These are phyloP conservation scores for Aspergillus floridensis DNA, from an alignment of 2,329 filamentous ascomycete genomes.

Conservation along the genomic window DNA sequence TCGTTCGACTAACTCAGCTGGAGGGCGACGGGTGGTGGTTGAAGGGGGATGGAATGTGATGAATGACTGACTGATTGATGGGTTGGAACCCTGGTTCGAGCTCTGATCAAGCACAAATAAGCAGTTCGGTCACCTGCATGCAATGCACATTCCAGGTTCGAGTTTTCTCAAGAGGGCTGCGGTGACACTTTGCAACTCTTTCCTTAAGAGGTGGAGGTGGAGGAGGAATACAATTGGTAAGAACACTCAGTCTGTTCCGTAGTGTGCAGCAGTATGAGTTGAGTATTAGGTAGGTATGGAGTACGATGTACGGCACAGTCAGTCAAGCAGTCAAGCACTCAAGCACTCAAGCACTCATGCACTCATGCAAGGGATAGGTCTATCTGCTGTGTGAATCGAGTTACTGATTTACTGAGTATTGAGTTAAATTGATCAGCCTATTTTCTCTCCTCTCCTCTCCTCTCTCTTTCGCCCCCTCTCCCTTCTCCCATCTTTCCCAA, in stretches of 20 bases:
- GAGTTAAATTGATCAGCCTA: slow-evolving; percentile 2
- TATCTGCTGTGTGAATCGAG: neutral
- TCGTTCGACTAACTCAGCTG: neutral
- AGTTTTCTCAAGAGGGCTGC: neutral
- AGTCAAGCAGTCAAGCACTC: too few relatives aligned
- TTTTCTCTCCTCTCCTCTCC: neutral
- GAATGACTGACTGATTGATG: neutral
- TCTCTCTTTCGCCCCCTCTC: neutral
- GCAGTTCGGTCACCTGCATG: slow-evolving; percentile 3
- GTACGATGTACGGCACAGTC: too few relatives aligned
- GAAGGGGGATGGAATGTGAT: neutral
- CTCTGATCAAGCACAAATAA: slow-evolving; percentile 2
- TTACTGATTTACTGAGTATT: too few relatives aligned
- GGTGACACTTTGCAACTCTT: neutral
- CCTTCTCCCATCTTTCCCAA: neutral
- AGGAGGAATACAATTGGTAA: too few relatives aligned
- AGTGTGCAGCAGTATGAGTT: too few relatives aligned
- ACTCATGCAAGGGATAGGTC: slow-evolving; percentile 10
- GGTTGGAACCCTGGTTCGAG: neutral
- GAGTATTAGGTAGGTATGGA: too few relatives aligned
- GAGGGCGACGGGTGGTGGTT: neutral
- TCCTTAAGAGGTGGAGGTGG: too few relatives aligned
- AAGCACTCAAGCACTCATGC: neutral
- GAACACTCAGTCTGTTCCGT: too few relatives aligned
- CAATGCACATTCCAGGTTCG: neutral